A percentile compares a stretch with the other conserved stretches of the same genome.
Conservation (phyloP, 2,329 filamentous ascomycete genomes). For the Colletotrichum abscissum region DNA sequence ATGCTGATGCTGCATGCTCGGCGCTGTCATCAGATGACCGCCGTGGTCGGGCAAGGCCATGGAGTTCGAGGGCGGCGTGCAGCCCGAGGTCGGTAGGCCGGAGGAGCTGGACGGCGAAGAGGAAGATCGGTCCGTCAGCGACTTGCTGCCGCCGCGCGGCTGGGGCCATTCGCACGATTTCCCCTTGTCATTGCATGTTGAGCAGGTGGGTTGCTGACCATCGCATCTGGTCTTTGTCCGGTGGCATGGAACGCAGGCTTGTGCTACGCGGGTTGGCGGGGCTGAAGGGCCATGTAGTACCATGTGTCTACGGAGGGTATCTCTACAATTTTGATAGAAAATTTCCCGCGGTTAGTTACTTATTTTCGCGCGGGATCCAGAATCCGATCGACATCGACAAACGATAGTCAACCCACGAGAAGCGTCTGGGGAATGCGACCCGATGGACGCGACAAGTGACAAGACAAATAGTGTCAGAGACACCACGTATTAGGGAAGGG, state of each 20-base stretch:
- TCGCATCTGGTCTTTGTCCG: constrained; percentile 30
- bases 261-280: constrained; percentile 29
- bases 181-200: constrained; percentile 22
- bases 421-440: not conserved
- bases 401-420: not conserved
- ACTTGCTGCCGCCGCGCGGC: not conserved
- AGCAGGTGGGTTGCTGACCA: constrained; percentile 22
- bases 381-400: not conserved
- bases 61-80: not conserved
- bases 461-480: not conserved
- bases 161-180: constrained; percentile 24
- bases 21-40: not conserved
- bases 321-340: not conserved
- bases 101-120: not conserved
- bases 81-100: not conserved
- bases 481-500: not conserved
- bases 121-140: not conserved
- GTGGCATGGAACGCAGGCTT: constrained; percentile 29
- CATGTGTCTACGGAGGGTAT: constrained; percentile 32
- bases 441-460: not conserved
- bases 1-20: not conserved
- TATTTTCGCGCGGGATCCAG: not conserved
- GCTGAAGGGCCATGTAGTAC: constrained; percentile 24
- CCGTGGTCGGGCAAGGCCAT: not conserved
- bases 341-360: constrained; percentile 1